These are phyloP conservation scores for Thermoascus crustaceus DNA, from an alignment of 2,329 filamentous ascomycete genomes.

Conservation along the genomic window DNA sequence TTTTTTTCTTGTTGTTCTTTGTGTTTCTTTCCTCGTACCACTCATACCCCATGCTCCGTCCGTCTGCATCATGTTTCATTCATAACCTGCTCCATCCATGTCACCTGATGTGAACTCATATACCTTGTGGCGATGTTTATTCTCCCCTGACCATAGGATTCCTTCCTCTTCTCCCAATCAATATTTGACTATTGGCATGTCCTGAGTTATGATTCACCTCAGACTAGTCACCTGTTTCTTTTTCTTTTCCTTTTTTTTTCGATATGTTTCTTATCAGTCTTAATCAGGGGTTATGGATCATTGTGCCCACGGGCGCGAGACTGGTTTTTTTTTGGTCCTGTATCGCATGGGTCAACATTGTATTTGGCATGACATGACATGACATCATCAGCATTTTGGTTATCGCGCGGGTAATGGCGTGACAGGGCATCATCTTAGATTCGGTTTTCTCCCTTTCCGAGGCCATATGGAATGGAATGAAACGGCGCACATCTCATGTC, in stretches of 20 bases:
- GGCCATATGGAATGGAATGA: conserved; percentile 1
- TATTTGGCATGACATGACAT: neutral
- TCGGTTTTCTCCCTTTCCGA: neutral
- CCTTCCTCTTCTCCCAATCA: conserved; percentile 1
- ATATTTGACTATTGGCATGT: neutral
- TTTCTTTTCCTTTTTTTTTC: conserved; percentile 1
- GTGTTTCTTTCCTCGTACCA: neutral
- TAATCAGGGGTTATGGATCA: conserved; percentile 4
- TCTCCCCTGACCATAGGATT: conserved; percentile 1
- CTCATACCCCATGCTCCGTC: conserved; percentile 2
- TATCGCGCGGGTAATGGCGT: neutral
- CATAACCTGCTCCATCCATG: neutral
- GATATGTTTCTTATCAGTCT: conserved; percentile 1
- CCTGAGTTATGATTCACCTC: neutral
- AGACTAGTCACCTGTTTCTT: conserved; percentile 1
- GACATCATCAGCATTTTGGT: conserved; percentile 1
- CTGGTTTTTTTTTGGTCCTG: neutral
- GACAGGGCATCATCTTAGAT: neutral
- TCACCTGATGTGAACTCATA: neutral
- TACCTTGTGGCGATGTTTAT: neutral
- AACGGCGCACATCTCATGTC: neutral
- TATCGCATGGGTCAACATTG: neutral
- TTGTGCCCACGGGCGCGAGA: neutral
- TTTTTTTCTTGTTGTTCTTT: no score
- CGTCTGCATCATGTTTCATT: no score